These are phyloP conservation scores for Ophiocytium majus DNA, from an alignment of 352 stramenopile species.

Conservation along the genomic window DNA sequence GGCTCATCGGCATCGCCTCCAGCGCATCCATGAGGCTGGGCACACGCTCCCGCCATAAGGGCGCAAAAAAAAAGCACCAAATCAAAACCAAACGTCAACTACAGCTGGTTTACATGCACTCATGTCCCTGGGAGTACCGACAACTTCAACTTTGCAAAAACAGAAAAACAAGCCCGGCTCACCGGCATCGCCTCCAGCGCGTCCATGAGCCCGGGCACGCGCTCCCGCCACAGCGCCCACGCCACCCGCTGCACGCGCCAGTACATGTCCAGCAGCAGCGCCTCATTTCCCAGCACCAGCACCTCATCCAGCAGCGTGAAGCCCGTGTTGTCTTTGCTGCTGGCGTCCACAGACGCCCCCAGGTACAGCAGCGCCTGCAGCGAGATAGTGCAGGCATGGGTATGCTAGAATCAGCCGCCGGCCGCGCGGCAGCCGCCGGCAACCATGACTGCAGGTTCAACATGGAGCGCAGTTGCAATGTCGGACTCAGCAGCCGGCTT, in stretches of 20 bases:
- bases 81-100: too few relatives aligned
- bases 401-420: too few relatives aligned
- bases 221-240: constrained; percentile 42
- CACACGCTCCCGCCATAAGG: constrained; percentile 47
- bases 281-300: constrained; percentile 38
- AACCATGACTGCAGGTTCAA: too few relatives aligned
- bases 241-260: constrained; percentile 37
- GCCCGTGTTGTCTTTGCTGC: constrained; percentile 25
- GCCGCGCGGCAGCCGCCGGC: too few relatives aligned
- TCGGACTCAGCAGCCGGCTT: too few relatives aligned
- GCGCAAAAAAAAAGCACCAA: too few relatives aligned
- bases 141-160: too few relatives aligned
- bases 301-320: constrained; percentile 52
- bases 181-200: constrained; percentile 49
- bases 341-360: constrained; percentile 37
- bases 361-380: constrained; percentile 27
- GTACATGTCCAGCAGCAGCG: constrained; percentile 53
- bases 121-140: too few relatives aligned
- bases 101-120: too few relatives aligned
- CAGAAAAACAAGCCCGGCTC: too few relatives aligned
- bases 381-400: too few relatives aligned
- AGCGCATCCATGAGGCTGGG: constrained; percentile 36
- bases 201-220: constrained; percentile 38
- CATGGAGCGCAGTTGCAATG: too few relatives aligned
- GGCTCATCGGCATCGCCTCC: constrained; percentile 47